Evolutionary conservation across 164 flowering plant genomes (phyloP).

Genomic region (Umbellularia californica): DNA sequence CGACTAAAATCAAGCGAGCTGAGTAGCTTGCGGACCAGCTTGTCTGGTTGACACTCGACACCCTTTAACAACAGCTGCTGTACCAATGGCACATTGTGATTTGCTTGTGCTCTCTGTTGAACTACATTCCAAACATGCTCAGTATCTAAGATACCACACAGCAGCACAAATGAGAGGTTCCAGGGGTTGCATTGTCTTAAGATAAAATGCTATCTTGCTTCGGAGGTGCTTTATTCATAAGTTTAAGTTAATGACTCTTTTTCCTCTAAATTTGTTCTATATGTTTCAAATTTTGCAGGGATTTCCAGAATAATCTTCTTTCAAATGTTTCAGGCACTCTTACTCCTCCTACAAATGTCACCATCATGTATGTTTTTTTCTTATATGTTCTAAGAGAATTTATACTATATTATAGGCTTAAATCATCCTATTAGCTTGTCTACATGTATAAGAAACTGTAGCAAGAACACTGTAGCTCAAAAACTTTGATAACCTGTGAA

Average conservation of each 20-base stretch:
- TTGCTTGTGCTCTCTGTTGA: not conserved
- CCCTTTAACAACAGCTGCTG: no score
- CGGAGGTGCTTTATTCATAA: not conserved
- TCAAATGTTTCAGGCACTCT: conserved; percentile 44
- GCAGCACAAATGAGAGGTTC: not conserved
- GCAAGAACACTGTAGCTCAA: no score
- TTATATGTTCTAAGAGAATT: not conserved
- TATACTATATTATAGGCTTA: not conserved
- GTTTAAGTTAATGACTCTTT: not conserved
- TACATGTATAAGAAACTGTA: not conserved
- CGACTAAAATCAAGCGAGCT: no score
- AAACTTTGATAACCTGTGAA: no score
- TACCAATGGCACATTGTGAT: no score
- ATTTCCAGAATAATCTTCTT: conserved; percentile 59
- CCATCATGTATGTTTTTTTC: conserved; percentile 45
- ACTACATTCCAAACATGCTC: not conserved
- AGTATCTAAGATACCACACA: not conserved
- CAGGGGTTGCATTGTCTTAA: not conserved
- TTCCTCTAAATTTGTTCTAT: not conserved
- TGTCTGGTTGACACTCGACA: no score
- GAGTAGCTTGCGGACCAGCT: no score
- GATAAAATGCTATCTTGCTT: not conserved
- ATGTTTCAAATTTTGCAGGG: conserved; percentile 41
- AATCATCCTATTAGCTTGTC: not conserved
- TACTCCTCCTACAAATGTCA: conserved; percentile 64